These are phyloP conservation scores for Sugiyamaella valdiviana DNA, from an alignment of 805 yeast genomes.

Conservation along the genomic window DNA sequence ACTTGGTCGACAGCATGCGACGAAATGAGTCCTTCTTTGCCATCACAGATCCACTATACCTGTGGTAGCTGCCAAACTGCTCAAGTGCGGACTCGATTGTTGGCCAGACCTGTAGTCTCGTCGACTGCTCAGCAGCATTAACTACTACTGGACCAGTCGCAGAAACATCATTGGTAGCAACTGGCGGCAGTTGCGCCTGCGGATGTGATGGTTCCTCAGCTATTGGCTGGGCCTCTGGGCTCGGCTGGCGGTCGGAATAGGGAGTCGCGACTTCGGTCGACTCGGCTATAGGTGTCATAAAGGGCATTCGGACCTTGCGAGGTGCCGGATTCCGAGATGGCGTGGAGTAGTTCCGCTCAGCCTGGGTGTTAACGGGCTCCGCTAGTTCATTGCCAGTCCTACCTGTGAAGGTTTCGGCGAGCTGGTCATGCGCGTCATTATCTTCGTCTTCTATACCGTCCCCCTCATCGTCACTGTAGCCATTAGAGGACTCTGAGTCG, in stretches of 20 bases:
- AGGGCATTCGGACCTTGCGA: conserved; percentile 6
- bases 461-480: conserved; percentile 22
- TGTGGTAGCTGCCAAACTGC: not conserved
- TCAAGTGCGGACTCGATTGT: not conserved
- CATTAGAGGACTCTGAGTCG: conserved; percentile 14
- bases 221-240: not conserved
- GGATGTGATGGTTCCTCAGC: not conserved
- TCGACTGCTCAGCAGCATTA: not conserved
- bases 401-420: not conserved
- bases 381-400: conserved; percentile 16
- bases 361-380: conserved; percentile 13
- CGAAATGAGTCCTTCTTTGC: not conserved
- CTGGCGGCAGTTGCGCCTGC: not conserved
- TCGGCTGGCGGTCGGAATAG: not conserved
- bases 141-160: not conserved
- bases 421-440: conserved; percentile 5
- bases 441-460: conserved; percentile 13
- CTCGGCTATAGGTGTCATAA: conserved; percentile 30
- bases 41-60: too few species aligned
- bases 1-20: not conserved
- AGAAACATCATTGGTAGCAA: too few species aligned
- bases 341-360: conserved; percentile 9
- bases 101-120: conserved; percentile 3
- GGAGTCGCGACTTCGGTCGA: conserved; percentile 22
- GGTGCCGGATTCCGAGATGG: not conserved